These are phyloP conservation scores for Aspergillus clavatus DNA, from an alignment of 2,329 filamentous ascomycete genomes.

Conservation along the genomic window DNA sequence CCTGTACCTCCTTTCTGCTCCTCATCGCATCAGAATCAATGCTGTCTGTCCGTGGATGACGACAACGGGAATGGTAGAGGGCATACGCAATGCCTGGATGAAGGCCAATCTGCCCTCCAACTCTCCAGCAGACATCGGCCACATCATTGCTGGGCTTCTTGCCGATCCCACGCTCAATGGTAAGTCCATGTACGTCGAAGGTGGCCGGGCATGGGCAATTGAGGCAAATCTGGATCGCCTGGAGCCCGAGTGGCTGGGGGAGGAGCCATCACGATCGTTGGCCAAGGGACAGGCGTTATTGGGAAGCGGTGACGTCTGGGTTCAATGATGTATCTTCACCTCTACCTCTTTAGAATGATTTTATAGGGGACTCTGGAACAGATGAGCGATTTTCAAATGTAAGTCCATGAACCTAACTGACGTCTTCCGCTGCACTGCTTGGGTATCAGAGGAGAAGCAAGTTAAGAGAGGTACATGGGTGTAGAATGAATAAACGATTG, in stretches of 20 bases:
- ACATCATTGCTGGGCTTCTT: conserved; percentile 35
- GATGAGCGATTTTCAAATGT: too few species aligned
- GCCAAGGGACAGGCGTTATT: conserved; percentile 34
- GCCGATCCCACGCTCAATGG: conserved; percentile 36
- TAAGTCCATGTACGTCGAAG: conserved; percentile 41
- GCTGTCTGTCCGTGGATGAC: conserved; percentile 45
- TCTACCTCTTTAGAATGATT: too few species aligned
- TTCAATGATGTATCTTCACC: neutral
- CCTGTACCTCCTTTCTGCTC: conserved; percentile 28
- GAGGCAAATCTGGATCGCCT: conserved; percentile 40
- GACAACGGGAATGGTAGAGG: conserved; percentile 33
- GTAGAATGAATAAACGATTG: too few species aligned
- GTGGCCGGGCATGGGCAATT: conserved; percentile 42
- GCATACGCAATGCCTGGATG: conserved; percentile 33
- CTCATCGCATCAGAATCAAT: conserved; percentile 41
- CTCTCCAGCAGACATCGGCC: conserved; percentile 37
- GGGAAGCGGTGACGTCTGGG: neutral
- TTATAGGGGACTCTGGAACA: too few species aligned
- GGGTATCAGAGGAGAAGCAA: too few species aligned
- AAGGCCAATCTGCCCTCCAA: conserved; percentile 39
- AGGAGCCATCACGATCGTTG: conserved; percentile 32
- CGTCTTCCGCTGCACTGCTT: too few species aligned
- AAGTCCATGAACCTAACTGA: too few species aligned
- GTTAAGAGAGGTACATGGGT: too few species aligned
- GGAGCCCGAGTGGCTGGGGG: conserved; percentile 43